These are phyloP conservation scores for Trichoderma atroviride DNA, from an alignment of 2,329 filamentous ascomycete species.

Conservation along the genomic window DNA sequence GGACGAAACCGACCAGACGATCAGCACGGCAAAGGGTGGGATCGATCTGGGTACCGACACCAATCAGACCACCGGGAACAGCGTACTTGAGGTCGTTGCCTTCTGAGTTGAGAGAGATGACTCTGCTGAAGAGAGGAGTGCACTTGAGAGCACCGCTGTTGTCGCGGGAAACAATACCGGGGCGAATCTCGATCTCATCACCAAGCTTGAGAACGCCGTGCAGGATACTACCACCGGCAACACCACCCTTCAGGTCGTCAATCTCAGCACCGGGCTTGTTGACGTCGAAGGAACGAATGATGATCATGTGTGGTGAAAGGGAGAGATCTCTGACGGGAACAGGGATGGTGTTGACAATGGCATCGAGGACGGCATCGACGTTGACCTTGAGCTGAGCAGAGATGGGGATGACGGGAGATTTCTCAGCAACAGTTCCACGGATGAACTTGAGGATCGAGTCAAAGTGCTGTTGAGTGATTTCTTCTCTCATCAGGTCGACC, in stretches of 20 bases:
- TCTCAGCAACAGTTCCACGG: constrained; percentile 92
- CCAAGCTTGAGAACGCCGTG: constrained; percentile 96
- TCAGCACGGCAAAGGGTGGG: constrained; percentile 98
- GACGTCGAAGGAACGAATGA: constrained; percentile 98
- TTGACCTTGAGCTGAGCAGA: constrained; percentile 99
- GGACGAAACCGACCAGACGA: constrained; percentile 96
- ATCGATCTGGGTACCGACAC: constrained; percentile 96
- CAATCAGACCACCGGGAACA: constrained; percentile 94
- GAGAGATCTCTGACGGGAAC: constrained; percentile 89
- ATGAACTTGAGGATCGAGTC: constrained; percentile 99
- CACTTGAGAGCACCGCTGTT: constrained; percentile 92
- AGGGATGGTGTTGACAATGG: constrained; percentile 92
- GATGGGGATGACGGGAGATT: constrained; percentile 94
- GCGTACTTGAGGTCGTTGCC: constrained; percentile 98
- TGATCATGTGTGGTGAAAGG: constrained; percentile 94
- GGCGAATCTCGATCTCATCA: constrained; percentile 97
- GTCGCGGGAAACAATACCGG: constrained; percentile 97
- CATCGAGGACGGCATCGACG: constrained; percentile 96
- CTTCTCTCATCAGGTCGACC: constrained; percentile 97
- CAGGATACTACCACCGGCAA: constrained; percentile 94
- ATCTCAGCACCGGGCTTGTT: constrained; percentile 99
- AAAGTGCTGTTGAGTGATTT: constrained; percentile 90
- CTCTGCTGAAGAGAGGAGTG: constrained; percentile 93
- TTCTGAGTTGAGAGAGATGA: constrained; percentile 94
- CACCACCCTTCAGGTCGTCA: constrained; percentile 96